A percentile compares a stretch with the other conserved stretches of the same genome.
Conservation (phyloP, 2,329 filamentous ascomycete species). For the Thyridium curvatum region DNA sequence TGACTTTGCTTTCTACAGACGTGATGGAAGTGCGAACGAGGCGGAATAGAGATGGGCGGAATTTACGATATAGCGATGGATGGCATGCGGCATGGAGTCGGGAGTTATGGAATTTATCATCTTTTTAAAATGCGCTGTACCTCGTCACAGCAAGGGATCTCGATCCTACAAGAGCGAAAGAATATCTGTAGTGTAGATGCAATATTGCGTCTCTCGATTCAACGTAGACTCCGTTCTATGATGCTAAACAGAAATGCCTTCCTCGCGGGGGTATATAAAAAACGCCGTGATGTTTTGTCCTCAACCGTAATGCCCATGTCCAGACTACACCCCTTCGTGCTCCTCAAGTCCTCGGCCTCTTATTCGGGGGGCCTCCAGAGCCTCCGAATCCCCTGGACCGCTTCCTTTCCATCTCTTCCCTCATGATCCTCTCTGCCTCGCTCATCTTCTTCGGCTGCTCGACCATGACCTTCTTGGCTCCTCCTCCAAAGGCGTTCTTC, state of each 20-base stretch:
- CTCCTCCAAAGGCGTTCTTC: constrained; percentile 61
- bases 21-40: constrained; percentile 50
- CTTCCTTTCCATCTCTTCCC: constrained; percentile 71
- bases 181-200: too few species aligned
- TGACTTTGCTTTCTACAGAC: constrained; percentile 25
- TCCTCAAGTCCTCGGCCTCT: constrained; percentile 41
- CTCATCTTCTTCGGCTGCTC: constrained; percentile 77
- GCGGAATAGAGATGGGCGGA: constrained; percentile 24
- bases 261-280: too few species aligned
- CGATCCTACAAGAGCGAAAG: too few species aligned
- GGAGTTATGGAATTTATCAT: not conserved
- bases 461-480: constrained; percentile 56
- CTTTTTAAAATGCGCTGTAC: not conserved
- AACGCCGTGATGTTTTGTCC: too few species aligned
- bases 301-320: too few species aligned
- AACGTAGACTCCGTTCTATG: too few species aligned
- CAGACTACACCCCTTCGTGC: too few species aligned
- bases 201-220: too few species aligned
- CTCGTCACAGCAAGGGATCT: too few species aligned
- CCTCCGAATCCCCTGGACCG: constrained; percentile 43
- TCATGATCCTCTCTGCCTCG: constrained; percentile 85
- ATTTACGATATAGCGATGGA: not conserved
- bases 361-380: constrained; percentile 38
- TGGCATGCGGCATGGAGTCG: constrained; percentile 4
- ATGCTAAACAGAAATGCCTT: too few species aligned